Base-by-base conservation (phyloP, 139 green algal genomes). In the Yamagishiella unicocca region DNA sequence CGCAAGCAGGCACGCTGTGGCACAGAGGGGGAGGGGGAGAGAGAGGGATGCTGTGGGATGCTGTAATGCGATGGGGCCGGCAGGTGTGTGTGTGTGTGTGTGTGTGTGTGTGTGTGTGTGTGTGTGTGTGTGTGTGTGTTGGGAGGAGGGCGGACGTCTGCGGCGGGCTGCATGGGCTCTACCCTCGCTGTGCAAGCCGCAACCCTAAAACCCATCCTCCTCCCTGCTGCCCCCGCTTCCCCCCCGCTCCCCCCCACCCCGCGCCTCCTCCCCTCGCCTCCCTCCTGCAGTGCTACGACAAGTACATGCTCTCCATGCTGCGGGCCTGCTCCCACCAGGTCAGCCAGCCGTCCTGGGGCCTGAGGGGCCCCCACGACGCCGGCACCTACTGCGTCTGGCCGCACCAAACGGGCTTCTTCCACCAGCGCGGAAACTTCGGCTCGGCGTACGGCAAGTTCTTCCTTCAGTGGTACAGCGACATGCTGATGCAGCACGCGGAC, bases 401-500 rank as follows among this genome's bases (percentile, higher is more conserved):
- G 7, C 89, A 92, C 46, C 88, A 95, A 77, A 93, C 88, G 0
- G 87, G 87, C 64, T 96, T 96, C 87, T 96, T 96, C 88, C 73
- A 93, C 67, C 79, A 96, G 22, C 45, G 88, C 22, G 93, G 92
- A 71, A 93, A 71, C 70, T 95, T 89, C 87, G 55, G 67, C 67
- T 92, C 82, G 31, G 66, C 90, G 27, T 96, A 96, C 71, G 93
- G 93, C 46, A 58, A 83, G 17, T 95, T 95, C 67, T 94, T 95
- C 88, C 79, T 94, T 79, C 87, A 94, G 88, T 95, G 93, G 93
- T 95, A 95, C 87, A 77, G 62, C 31, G 83, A 82, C 55, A 82
- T 92, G 90, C 90, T 95, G 25, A 42, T 84, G 27, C 71, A 66
- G 25, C 93, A 95, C 45, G 93, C 91, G 31, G 85, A 92, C 43